phyloP scores from a whole-genome alignment of 345 rosid species.

The Arabidopsis thaliana region TAIR10.1 NC_003076.8:26258001-26258500 shows the following conservation, averaged over 20 bases:
- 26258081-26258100: slow-evolving; percentile 8
- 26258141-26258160: slow-evolving; percentile 20
- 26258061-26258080: slow-evolving; percentile 23
- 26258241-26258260: background rate
- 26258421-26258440: no score
- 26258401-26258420: no score
- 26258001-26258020: slow-evolving; percentile 44
- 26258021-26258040: slow-evolving; percentile 37
- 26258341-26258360: no score
- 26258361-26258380: no score
- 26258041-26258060: slow-evolving; percentile 27
- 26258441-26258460: no score
- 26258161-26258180: slow-evolving; percentile 28
- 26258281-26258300: background rate
- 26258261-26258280: background rate
- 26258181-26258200: slow-evolving; percentile 17
- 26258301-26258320: no score
- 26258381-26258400: no score
- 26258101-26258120: background rate
- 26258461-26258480: no score
- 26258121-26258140: background rate
- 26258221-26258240: slow-evolving; percentile 6
- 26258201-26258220: slow-evolving; percentile 34
- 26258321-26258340: no score
- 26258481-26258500: background rate